A percentile compares a stretch with the other conserved stretches of the same genome.
phyloP scores from a whole-genome alignment of 2,329 filamentous ascomycete species.

The Colletotrichum sojae region DNA sequence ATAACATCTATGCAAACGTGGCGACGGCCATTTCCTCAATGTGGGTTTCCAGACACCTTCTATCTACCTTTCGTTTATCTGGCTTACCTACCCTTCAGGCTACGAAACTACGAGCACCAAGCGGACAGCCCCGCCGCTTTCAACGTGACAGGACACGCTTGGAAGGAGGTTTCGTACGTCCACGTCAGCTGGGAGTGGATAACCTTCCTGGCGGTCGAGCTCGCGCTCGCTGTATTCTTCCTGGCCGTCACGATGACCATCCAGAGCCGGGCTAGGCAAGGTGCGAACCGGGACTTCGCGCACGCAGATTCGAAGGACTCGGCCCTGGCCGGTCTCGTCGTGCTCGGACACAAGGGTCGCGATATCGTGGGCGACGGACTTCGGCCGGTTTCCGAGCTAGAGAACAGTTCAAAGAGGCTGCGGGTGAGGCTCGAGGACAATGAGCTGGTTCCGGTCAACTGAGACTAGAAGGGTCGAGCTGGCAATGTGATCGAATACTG shows the following conservation, averaged over 20 bases:
- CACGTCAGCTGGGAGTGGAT: slow-evolving; percentile 16
- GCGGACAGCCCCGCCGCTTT: background rate
- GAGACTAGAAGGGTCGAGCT: too few relatives aligned
- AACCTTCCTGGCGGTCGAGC: background rate
- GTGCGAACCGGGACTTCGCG: background rate
- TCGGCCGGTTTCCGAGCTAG: background rate
- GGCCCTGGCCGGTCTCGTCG: background rate
- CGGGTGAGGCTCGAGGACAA: background rate
- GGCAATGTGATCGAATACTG: too few relatives aligned
- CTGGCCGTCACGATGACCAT: background rate
- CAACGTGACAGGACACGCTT: slow-evolving; percentile 8
- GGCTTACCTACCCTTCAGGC: background rate
- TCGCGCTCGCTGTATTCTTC: background rate
- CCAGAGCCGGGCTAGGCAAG: background rate
- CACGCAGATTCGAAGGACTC: background rate
- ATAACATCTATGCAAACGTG: background rate
- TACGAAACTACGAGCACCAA: background rate
- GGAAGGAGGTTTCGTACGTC: slow-evolving; percentile 18
- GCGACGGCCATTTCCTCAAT: background rate
- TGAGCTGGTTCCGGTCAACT: background rate
- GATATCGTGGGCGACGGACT: background rate
- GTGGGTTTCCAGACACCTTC: background rate
- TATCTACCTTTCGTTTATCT: background rate
- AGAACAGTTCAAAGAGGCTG: background rate
- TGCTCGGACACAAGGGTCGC: background rate